Evolutionary conservation across 1,139 yeast genomes (phyloP).

Genomic region (Sugiyamaella pinicola): DNA sequence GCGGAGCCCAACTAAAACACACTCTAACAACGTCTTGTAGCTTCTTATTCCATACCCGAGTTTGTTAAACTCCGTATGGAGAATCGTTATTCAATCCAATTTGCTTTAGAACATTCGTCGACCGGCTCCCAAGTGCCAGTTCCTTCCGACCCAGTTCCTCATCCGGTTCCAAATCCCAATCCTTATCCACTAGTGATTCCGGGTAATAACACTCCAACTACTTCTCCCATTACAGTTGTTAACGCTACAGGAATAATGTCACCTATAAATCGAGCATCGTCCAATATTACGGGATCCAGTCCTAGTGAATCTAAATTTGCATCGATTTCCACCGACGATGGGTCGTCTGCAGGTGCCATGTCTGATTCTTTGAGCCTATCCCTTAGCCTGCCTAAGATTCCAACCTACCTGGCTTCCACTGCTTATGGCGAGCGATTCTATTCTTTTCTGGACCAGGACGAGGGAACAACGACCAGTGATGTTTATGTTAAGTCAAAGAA

Average conservation of each 20-base stretch:
- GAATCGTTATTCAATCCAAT: conserved; percentile 29
- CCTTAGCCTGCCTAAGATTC: conserved; percentile 26
- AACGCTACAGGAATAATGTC: conserved; percentile 26
- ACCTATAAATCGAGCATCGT: conserved; percentile 21
- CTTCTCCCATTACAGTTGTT: conserved; percentile 15
- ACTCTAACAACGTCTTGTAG: no score
- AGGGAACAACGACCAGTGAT: background rate
- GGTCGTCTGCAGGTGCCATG: background rate
- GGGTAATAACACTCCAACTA: conserved; percentile 19
- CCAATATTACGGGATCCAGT: background rate
- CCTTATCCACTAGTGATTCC: conserved; percentile 28
- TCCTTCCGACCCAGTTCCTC: conserved; percentile 25
- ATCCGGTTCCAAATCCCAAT: conserved; percentile 28
- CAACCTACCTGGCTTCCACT: conserved; percentile 33
- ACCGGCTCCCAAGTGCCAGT: conserved; percentile 28
- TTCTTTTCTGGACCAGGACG: conserved; percentile 20
- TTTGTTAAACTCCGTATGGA: conserved; percentile 20
- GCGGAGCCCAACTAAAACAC: no score
- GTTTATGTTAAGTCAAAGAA: background rate
- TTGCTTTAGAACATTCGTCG: conserved; percentile 28
- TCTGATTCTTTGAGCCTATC: conserved; percentile 4
- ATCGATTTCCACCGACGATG: background rate
- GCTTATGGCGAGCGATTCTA: conserved; percentile 36
- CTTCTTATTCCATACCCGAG: background rate
- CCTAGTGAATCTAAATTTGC: conserved; percentile 4